These are phyloP conservation scores for Prunus campanulata DNA, from an alignment of 306 rosid species.

Conservation along the genomic window DNA sequence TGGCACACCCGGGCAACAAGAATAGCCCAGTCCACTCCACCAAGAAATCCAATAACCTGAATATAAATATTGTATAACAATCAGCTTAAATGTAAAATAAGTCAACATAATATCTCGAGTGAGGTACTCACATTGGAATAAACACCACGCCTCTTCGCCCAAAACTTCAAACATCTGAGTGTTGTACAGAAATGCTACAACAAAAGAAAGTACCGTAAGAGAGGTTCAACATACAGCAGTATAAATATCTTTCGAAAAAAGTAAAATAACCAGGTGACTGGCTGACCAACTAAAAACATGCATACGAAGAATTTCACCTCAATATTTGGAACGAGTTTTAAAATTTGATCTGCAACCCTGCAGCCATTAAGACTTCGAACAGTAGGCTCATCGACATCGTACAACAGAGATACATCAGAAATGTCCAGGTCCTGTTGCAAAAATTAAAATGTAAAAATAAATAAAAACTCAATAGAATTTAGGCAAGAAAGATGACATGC, in stretches of 20 bases:
- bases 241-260: not conserved
- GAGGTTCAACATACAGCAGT: slow-evolving; percentile 22
- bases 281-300: not conserved
- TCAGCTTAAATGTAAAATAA: not conserved
- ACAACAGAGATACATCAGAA: slow-evolving; percentile 60
- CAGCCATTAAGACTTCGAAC: slow-evolving; percentile 96
- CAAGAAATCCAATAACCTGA: slow-evolving; percentile 93
- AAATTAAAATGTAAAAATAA: not conserved
- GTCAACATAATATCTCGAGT: not conserved
- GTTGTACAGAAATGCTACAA: slow-evolving; percentile 77
- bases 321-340: slow-evolving; percentile 81
- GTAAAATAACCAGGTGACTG: not conserved
- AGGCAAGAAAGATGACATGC: not conserved
- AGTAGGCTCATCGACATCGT: slow-evolving; percentile 73
- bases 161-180: slow-evolving; percentile 72
- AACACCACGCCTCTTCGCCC: slow-evolving; percentile 95
- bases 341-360: slow-evolving; percentile 88
- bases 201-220: not conserved
- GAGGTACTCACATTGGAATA: slow-evolving; percentile 75
- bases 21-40: slow-evolving; percentile 95
- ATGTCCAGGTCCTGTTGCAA: slow-evolving; percentile 72
- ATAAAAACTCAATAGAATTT: not conserved
- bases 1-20: slow-evolving; percentile 89
- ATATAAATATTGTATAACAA: not conserved
- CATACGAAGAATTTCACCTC: slow-evolving; percentile 48